phyloP scores from a whole-genome alignment of 2,329 filamentous ascomycete species.

The Thermothelomyces thermophilus region DNA sequence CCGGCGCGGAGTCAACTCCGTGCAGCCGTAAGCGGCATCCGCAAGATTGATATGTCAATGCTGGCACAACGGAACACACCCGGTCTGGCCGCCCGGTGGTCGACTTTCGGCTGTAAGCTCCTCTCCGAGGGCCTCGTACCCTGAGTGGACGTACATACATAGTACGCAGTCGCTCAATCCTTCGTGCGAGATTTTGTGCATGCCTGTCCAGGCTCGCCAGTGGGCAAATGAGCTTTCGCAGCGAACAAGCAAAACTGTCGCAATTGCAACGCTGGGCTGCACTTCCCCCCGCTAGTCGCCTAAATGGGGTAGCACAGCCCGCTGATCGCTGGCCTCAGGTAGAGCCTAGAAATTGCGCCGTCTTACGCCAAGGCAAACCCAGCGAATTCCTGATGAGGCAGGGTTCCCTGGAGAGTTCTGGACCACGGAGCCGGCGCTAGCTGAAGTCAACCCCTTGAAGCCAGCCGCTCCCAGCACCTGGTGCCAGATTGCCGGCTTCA shows the following conservation, averaged over 20 bases:
- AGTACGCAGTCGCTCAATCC: too few relatives aligned
- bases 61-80: too few relatives aligned
- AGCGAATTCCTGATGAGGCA: neutral
- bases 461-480: neutral
- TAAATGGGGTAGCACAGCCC: slow-evolving; percentile 2
- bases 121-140: too few relatives aligned
- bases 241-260: neutral
- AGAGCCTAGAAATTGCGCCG: slow-evolving; percentile 14
- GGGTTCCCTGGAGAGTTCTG: slow-evolving; percentile 5
- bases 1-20: too few relatives aligned
- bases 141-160: too few relatives aligned
- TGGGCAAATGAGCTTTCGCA: slow-evolving; percentile 11
- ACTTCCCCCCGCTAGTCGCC: neutral
- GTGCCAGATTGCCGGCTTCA: slow-evolving; percentile 2
- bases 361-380: slow-evolving; percentile 20
- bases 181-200: neutral
- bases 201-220: neutral
- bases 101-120: too few relatives aligned
- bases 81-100: too few relatives aligned
- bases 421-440: neutral
- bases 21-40: too few relatives aligned
- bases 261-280: slow-evolving; percentile 9
- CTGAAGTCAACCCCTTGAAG: neutral
- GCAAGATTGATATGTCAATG: too few relatives aligned
- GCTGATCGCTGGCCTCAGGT: slow-evolving; percentile 4